A percentile compares a stretch with the other conserved stretches of the same genome.
These are phyloP conservation scores for Termitomyces sp. DNA, from an alignment of 768 basidiomycete species.

Conservation along the genomic window DNA sequence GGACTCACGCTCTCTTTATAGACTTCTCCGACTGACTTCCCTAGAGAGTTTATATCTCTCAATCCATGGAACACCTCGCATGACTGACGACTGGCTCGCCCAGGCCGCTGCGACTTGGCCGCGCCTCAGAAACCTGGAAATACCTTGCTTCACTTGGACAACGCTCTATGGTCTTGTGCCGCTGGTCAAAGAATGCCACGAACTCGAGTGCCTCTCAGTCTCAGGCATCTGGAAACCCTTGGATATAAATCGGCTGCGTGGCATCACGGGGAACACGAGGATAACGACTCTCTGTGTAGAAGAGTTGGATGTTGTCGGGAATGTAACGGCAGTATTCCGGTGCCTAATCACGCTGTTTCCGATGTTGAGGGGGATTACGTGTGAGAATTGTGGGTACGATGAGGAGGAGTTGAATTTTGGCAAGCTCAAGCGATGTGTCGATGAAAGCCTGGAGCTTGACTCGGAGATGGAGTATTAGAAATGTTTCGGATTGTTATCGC, in stretches of 20 bases:
- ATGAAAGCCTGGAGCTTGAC: background rate
- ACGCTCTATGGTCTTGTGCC: background rate
- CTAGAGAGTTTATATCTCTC: background rate
- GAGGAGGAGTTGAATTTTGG: too few relatives aligned
- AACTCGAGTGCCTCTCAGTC: background rate
- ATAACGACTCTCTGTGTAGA: background rate
- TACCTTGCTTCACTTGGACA: background rate
- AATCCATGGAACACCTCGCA: background rate
- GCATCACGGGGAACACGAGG: too few relatives aligned
- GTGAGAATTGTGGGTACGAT: too few relatives aligned
- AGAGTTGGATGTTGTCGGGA: background rate
- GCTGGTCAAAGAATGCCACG: background rate
- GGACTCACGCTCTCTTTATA: background rate
- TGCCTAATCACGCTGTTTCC: too few relatives aligned
- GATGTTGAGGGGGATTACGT: background rate
- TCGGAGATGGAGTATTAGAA: background rate
- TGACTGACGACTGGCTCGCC: background rate
- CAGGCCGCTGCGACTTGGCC: background rate
- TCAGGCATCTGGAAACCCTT: background rate
- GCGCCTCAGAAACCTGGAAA: background rate
- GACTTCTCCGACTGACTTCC: background rate
- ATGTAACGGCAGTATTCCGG: too few relatives aligned
- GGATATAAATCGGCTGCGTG: background rate
- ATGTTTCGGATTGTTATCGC: background rate
- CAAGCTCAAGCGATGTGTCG: background rate